Percentiles rank a stretch among this genome's conserved stretches.
Conservation (phyloP, 83 land plant species). For the Picea abies region DNA sequence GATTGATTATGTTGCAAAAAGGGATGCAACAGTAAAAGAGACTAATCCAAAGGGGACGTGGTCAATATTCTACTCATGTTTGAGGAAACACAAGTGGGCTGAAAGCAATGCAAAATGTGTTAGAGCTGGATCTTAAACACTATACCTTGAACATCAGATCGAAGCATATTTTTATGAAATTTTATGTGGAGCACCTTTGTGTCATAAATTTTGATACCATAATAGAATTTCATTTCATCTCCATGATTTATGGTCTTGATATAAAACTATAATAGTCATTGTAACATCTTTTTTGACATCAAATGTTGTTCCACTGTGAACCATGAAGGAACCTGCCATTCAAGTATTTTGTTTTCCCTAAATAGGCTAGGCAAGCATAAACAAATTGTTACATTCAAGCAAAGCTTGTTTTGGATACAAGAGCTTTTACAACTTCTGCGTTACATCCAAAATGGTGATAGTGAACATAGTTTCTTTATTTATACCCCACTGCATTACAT, state of each 20-base stretch:
- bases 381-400: neutral
- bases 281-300: neutral
- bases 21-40: constrained; percentile 6
- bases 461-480: neutral
- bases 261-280: neutral
- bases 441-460: neutral
- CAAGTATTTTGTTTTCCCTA: neutral
- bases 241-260: neutral
- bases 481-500: neutral
- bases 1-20: constrained; percentile 10
- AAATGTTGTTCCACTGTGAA: neutral
- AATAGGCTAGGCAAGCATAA: neutral
- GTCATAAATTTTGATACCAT: neutral
- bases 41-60: constrained; percentile 2
- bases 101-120: neutral
- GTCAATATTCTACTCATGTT: neutral
- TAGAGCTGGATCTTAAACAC: neutral
- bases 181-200: neutral
- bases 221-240: neutral
- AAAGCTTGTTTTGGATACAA: neutral
- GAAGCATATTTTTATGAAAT: neutral
- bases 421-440: neutral
- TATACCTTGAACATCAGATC: constrained; percentile 7
- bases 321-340: neutral
- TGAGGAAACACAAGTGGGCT: constrained; percentile 2